These are phyloP conservation scores for Cutaneotrichosporon mucoides DNA, from an alignment of 1,284 basidiomycete genomes.

Conservation along the genomic window DNA sequence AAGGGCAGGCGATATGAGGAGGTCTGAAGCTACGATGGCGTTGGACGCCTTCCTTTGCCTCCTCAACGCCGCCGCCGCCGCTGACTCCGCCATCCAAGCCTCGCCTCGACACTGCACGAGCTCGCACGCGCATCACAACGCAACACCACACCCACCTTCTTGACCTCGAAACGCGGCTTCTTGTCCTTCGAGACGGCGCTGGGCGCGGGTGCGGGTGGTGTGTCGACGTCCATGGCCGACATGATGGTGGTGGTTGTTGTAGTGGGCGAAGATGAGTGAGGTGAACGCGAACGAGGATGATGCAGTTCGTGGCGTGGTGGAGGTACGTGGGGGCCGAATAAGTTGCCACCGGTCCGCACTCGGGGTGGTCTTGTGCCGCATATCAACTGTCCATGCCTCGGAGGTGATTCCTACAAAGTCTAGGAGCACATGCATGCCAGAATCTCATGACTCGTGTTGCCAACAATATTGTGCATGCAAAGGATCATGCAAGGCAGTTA, in stretches of 20 bases:
- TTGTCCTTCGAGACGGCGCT: constrained; percentile 49
- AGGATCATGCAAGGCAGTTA: too few species aligned
- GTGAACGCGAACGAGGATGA: neutral
- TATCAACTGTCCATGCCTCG: too few species aligned
- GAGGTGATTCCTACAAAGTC: too few species aligned
- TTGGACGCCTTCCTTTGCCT: too few species aligned
- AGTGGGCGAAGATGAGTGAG: neutral
- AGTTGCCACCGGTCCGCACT: neutral
- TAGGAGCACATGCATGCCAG: too few species aligned
- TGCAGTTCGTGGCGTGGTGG: neutral
- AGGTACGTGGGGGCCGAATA: neutral
- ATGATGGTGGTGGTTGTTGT: constrained; percentile 4
- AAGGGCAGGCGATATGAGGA: neutral
- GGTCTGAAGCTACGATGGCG: too few species aligned
- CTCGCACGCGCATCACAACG: neutral
- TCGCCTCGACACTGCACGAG: neutral
- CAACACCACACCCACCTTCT: constrained; percentile 64
- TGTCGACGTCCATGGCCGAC: constrained; percentile 53
- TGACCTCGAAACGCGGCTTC: constrained; percentile 81
- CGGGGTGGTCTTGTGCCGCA: too few species aligned
- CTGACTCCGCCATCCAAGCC: too few species aligned
- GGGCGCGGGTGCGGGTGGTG: constrained; percentile 6
- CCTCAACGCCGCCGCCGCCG: too few species aligned
- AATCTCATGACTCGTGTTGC: too few species aligned
- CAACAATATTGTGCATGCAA: too few species aligned